phyloP scores from a whole-genome alignment of 2,329 filamentous ascomycete species.

The Verticillium tricorpus region DNA sequence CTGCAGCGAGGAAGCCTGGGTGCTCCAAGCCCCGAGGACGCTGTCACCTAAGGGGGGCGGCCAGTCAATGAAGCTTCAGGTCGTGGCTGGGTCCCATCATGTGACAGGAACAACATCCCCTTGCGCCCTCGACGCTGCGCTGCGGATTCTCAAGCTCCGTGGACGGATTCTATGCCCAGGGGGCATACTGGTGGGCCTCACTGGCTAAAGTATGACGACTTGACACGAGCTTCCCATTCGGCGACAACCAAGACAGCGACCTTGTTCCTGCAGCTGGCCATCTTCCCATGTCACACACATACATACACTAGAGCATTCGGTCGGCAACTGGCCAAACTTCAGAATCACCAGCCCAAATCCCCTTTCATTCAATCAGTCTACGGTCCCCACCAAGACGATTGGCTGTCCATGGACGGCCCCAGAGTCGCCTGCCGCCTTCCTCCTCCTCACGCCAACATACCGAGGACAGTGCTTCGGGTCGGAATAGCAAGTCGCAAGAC shows the following conservation, averaged over 20 bases:
- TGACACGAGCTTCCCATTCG: not conserved
- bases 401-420: not conserved
- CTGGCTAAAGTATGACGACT: not conserved
- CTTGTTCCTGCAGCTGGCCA: not conserved
- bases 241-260: not conserved
- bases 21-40: no score
- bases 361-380: not conserved
- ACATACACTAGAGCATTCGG: not conserved
- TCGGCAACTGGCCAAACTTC: not conserved
- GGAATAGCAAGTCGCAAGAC: not conserved
- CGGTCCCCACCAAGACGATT: not conserved
- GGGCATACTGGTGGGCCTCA: not conserved
- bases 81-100: no score
- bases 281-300: not conserved
- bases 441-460: not conserved
- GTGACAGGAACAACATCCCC: no score
- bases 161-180: no score
- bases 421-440: not conserved
- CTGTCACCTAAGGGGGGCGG: not conserved
- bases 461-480: not conserved
- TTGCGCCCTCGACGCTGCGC: no score
- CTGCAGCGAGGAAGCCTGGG: not conserved
- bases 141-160: no score
- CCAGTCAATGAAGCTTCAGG: not conserved
- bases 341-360: not conserved